A percentile compares a stretch with the other conserved stretches of the same genome.
These are phyloP conservation scores for Lichtheimia ramosa DNA, from an alignment of 371 early-diverging fungal genomes.

Conservation along the genomic window DNA sequence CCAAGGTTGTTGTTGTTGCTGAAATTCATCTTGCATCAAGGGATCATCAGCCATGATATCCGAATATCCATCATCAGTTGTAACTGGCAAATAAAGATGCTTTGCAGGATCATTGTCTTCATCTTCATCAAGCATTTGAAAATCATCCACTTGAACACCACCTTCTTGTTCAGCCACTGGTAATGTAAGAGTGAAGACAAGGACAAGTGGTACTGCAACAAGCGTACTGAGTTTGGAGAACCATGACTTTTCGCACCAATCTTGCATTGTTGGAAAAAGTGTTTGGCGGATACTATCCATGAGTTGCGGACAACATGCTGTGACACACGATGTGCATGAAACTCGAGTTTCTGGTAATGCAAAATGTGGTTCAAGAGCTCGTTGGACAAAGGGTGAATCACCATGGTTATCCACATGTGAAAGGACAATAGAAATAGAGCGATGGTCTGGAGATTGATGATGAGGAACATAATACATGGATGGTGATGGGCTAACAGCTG, in stretches of 20 bases:
- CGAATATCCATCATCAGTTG: constrained; percentile 5
- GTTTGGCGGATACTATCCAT: constrained; percentile 10
- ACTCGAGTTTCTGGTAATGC: background rate
- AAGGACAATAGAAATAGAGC: constrained; percentile 8
- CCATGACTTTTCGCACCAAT: constrained; percentile 47
- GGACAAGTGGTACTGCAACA: constrained; percentile 52
- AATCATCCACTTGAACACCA: constrained; percentile 31
- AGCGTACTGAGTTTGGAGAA: constrained; percentile 51
- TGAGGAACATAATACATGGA: constrained; percentile 9
- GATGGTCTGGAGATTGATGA: background rate
- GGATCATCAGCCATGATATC: constrained; percentile 4
- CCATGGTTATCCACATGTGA: constrained; percentile 2
- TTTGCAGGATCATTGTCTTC: background rate
- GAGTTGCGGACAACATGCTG: constrained; percentile 1
- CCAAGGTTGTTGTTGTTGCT: constrained; percentile 32
- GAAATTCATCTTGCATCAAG: constrained; percentile 11
- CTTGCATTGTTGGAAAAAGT: constrained; percentile 57
- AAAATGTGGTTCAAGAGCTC: constrained; percentile 3
- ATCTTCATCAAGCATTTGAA: constrained; percentile 23
- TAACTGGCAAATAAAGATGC: constrained; percentile 21
- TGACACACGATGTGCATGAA: background rate
- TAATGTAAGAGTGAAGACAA: constrained; percentile 57
- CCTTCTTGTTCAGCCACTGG: constrained; percentile 58
- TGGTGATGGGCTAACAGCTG: constrained; percentile 13
- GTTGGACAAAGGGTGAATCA: constrained; percentile 7